Percentiles rank a stretch among this genome's conserved stretches.
These are phyloP conservation scores for Carex arenaria DNA, from an alignment of 202 grass and related monocot species.

Conservation along the genomic window DNA sequence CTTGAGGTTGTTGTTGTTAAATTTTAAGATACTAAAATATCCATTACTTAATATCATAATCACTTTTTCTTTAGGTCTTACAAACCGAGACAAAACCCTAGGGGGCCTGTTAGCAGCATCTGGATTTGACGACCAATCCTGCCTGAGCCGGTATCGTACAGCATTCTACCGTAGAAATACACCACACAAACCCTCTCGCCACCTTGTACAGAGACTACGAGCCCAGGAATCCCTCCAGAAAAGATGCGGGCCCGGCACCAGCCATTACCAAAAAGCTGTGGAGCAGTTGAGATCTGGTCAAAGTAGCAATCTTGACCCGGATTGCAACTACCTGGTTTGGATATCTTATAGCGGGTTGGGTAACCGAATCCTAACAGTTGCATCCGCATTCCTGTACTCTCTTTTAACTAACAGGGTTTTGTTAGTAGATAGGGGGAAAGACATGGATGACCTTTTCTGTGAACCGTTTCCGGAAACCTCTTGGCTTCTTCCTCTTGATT, in stretches of 20 bases:
- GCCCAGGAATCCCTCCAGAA: slow-evolving; percentile 68
- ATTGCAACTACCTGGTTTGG: slow-evolving; percentile 86
- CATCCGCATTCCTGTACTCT: slow-evolving; percentile 84
- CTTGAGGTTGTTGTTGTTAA: not conserved
- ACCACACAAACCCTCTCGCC: slow-evolving; percentile 40
- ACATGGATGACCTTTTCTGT: slow-evolving; percentile 70
- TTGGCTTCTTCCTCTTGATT: slow-evolving; percentile 75
- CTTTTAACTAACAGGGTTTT: slow-evolving; percentile 81
- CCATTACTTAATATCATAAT: not conserved
- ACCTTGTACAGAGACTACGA: slow-evolving; percentile 63
- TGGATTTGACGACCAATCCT: slow-evolving; percentile 52
- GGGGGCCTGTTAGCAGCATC: slow-evolving; percentile 47
- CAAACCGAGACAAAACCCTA: slow-evolving; percentile 44
- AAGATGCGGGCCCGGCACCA: slow-evolving; percentile 64
- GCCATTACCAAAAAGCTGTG: slow-evolving; percentile 44
- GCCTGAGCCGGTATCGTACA: slow-evolving; percentile 70
- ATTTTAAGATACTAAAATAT: not conserved
- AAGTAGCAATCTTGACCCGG: slow-evolving; percentile 21
- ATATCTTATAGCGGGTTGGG: slow-evolving; percentile 74
- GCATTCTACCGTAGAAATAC: slow-evolving; percentile 49
- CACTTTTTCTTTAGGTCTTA: slow-evolving; percentile 15
- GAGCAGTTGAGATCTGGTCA: slow-evolving; percentile 45
- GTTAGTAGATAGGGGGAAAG: slow-evolving; percentile 47
- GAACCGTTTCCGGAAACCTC: slow-evolving; percentile 90
- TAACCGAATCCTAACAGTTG: slow-evolving; percentile 74